Evolutionary conservation across 768 basidiomycete species (phyloP).

Genomic region (Auricularia sp.): DNA sequence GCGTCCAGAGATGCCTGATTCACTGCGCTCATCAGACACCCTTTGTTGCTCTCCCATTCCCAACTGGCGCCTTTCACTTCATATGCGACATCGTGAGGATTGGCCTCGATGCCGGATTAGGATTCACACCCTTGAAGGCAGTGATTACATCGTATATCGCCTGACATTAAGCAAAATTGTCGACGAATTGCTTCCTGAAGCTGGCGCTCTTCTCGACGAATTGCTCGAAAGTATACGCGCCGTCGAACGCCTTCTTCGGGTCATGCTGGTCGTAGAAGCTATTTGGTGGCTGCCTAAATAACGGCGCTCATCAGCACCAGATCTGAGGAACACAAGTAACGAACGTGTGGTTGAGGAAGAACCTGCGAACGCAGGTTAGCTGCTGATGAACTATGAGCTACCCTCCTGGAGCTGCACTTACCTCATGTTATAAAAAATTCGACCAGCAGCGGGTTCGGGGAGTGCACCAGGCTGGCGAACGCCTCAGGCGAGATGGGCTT

Average conservation of each 20-base stretch:
- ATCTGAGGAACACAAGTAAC: background rate
- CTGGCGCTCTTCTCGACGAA: background rate
- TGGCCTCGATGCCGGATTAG: too few relatives aligned
- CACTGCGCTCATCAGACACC: too few relatives aligned
- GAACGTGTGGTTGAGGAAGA: background rate
- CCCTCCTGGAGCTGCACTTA: background rate
- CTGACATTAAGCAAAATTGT: too few relatives aligned
- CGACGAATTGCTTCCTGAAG: background rate
- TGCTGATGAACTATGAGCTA: too few relatives aligned
- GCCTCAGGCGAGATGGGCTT: background rate
- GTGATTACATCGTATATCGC: too few relatives aligned
- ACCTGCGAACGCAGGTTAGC: too few relatives aligned
- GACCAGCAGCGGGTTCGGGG: background rate
- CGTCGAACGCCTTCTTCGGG: background rate
- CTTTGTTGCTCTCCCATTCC: too few relatives aligned
- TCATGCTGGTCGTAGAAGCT: background rate
- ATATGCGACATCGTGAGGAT: too few relatives aligned
- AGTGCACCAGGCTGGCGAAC: background rate
- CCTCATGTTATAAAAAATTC: background rate
- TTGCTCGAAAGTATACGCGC: background rate
- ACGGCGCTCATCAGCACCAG: background rate
- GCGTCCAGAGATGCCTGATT: too few relatives aligned
- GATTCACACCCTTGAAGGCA: too few relatives aligned
- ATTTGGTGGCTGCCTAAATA: background rate
- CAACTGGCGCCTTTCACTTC: too few relatives aligned